Percentiles rank a stretch among this genome's conserved stretches.
Evolutionary conservation across 2,329 filamentous ascomycete species (phyloP).

Genomic region (Penicillium sp.): DNA sequence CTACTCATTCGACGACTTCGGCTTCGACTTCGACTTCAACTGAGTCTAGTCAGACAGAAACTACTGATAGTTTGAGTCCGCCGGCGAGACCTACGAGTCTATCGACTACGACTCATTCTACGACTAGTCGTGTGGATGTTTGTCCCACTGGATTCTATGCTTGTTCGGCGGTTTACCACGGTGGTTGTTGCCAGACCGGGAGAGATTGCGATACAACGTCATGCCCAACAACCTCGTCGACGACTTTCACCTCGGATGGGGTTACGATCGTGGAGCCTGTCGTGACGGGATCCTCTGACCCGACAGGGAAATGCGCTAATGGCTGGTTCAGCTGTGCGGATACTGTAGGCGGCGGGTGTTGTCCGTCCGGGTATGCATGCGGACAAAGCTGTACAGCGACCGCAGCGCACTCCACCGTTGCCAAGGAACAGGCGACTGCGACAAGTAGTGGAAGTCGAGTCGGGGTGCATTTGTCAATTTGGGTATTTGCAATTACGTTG

Average conservation of each 20-base stretch:
- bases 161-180: conserved; percentile 75
- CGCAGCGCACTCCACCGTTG: conserved; percentile 54
- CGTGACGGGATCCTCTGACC: conserved; percentile 33
- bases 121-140: conserved; percentile 35
- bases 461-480: background rate
- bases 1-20: too few relatives aligned
- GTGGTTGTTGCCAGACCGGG: conserved; percentile 85
- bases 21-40: conserved; percentile 9
- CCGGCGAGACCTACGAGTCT: conserved; percentile 41
- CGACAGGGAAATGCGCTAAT: conserved; percentile 60
- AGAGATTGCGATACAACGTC: conserved; percentile 78
- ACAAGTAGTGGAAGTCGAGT: conserved; percentile 7
- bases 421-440: conserved; percentile 33
- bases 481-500: background rate
- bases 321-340: conserved; percentile 75
- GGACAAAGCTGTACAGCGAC: conserved; percentile 69
- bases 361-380: conserved; percentile 73
- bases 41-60: conserved; percentile 37
- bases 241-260: conserved; percentile 63
- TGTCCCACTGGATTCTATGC: conserved; percentile 93
- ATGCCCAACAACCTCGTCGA: conserved; percentile 68
- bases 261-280: conserved; percentile 67
- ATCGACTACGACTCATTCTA: conserved; percentile 34
- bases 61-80: conserved; percentile 33
- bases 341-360: conserved; percentile 74